Evolutionary conservation across 106 monocot species (phyloP), one percentile per base, ranked within the genome.

Genomic region (Gastrodia elata): DNA sequence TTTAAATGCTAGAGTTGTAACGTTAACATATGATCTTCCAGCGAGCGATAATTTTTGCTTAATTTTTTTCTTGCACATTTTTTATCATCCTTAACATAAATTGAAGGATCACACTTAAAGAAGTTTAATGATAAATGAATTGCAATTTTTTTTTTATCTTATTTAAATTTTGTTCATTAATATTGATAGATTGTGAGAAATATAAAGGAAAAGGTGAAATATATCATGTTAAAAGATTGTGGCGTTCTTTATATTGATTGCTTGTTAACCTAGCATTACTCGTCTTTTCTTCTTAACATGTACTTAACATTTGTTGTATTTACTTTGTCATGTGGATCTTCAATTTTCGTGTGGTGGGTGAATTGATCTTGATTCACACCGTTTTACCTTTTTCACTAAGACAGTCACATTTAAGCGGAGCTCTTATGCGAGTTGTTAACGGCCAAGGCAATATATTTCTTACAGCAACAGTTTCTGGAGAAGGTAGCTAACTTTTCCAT

Each of bases 341-440:
- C 9, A 58, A 8, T 4, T 58, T 58, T 58, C 43, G 15, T 44
- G 2, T 58, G 25, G 22, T 20, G 24, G 22, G 8, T 10, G 18
- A 58, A 58, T 58, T 25, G 57, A 58, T 1, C 26, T 25, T 58
- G 27, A 24, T 58, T 58, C 27, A 46, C 57, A 58, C 24, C 27
- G 1, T 18, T 34, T 30, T 33, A 34, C 30, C n/a, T 65, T 16
- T 20, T 68, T 20, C 33, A 46, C 14, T 35, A 42, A 10, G 39
- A 64, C 71, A 83, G 83, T 76, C 83, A 68, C 76, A 83, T 26
- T 75, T 83, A 2, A 83, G 30, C 69, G 79, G 76, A 73, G 76
- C 83, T 68, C 76, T 83, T 28, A 83, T 83, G 83, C 83, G 73
- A 27, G 10, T 76, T 22, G 79, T 83, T 16, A 83, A 83, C 59